A percentile compares a stretch with the other conserved stretches of the same genome.
These are phyloP conservation scores for Penicillium griseofulvum DNA, from an alignment of 2,329 filamentous ascomycete genomes.

Conservation along the genomic window DNA sequence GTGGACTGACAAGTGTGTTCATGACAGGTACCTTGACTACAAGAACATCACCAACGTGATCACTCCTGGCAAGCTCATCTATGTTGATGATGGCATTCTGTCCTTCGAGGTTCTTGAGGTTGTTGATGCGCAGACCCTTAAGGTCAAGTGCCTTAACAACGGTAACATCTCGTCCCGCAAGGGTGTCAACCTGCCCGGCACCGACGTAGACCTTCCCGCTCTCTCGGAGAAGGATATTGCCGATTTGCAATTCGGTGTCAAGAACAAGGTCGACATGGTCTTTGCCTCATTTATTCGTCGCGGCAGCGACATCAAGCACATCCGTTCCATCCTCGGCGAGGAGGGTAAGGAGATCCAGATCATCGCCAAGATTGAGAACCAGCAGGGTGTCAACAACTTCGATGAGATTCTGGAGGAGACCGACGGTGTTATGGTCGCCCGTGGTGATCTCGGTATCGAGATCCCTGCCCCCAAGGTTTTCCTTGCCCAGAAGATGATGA, in stretches of 20 bases:
- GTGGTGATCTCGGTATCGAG: constrained; percentile 97
- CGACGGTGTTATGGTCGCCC: constrained; percentile 99
- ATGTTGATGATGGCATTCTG: constrained; percentile 96
- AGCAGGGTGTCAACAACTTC: constrained; percentile 99
- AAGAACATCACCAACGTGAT: constrained; percentile 99
- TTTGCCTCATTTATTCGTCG: constrained; percentile 98
- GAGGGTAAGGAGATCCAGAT: constrained; percentile 97
- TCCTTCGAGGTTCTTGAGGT: constrained; percentile 91
- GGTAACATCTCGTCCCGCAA: constrained; percentile 98
- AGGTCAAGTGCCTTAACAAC: constrained; percentile 88
- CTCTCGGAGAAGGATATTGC: constrained; percentile 97
- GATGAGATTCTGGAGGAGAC: constrained; percentile 93
- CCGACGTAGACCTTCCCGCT: constrained; percentile 94
- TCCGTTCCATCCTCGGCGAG: constrained; percentile 85
- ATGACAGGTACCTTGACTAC: constrained; percentile 86
- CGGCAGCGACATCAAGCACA: constrained; percentile 87
- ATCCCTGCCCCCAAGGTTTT: constrained; percentile 98
- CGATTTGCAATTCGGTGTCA: constrained; percentile 91
- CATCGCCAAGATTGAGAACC: constrained; percentile 99
- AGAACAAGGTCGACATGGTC: constrained; percentile 99
- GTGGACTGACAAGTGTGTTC: constrained; percentile 14
- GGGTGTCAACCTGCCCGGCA: constrained; percentile 98
- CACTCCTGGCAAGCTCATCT: constrained; percentile 84
- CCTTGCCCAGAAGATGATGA: constrained; percentile 99
- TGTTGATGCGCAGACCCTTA: constrained; percentile 83